A percentile compares a stretch with the other conserved stretches of the same genome.
These are phyloP conservation scores for Kwoniella botswanensis DNA, from an alignment of 768 basidiomycete species.

Conservation along the genomic window DNA sequence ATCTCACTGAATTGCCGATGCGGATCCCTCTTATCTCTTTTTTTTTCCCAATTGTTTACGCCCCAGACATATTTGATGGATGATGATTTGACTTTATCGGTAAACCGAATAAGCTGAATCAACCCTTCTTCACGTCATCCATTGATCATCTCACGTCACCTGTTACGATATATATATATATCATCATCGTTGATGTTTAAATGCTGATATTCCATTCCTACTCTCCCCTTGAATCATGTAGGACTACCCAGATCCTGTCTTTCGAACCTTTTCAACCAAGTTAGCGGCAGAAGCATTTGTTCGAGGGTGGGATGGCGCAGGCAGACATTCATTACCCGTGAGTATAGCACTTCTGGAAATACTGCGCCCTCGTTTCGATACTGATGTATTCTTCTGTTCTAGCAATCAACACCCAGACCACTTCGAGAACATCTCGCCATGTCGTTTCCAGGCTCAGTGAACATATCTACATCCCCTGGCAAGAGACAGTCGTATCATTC, in stretches of 20 bases:
- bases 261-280: constrained; percentile 53
- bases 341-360: constrained; percentile 4
- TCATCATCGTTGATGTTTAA: neutral
- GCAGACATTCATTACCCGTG: constrained; percentile 49
- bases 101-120: neutral
- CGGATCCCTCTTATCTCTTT: neutral
- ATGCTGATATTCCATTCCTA: constrained; percentile 2
- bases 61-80: no score
- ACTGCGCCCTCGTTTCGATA: neutral
- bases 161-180: constrained; percentile 9
- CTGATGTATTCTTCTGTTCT: neutral
- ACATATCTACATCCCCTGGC: constrained; percentile 29
- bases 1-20: neutral
- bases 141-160: constrained; percentile 5
- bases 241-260: constrained; percentile 40
- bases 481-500: constrained; percentile 38
- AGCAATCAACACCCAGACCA: constrained; percentile 42
- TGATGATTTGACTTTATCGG: no score
- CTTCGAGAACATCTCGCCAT: constrained; percentile 53
- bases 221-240: constrained; percentile 2
- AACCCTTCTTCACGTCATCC: constrained; percentile 3
- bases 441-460: constrained; percentile 48
- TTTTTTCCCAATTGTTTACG: no score
- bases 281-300: constrained; percentile 54
- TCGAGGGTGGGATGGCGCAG: constrained; percentile 47